These are phyloP conservation scores for Suillus tomentosus DNA, from an alignment of 768 basidiomycete species.

Conservation along the genomic window DNA sequence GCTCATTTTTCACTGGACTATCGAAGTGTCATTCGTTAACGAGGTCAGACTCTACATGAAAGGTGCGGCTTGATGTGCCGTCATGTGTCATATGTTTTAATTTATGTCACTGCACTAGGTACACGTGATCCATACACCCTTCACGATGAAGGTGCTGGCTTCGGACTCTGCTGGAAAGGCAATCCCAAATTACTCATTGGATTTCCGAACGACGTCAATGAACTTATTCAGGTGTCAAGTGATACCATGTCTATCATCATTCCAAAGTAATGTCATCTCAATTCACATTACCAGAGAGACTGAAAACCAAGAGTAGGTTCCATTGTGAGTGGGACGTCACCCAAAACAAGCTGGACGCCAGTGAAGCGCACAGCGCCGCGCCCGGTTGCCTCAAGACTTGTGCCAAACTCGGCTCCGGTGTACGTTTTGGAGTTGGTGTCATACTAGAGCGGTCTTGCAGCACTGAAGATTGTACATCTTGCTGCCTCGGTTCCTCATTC, in stretches of 20 bases:
- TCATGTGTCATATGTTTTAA: constrained; percentile 5
- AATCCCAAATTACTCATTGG: constrained; percentile 71
- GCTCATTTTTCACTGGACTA: constrained; percentile 82
- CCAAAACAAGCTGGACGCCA: neutral
- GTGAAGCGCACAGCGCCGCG: neutral
- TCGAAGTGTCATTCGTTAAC: constrained; percentile 63
- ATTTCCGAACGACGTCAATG: constrained; percentile 66
- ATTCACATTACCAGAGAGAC: neutral
- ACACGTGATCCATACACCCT: constrained; percentile 79
- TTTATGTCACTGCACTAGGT: constrained; percentile 45
- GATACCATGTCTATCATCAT: constrained; percentile 82
- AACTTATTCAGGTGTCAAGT: constrained; percentile 82
- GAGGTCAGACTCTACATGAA: constrained; percentile 85
- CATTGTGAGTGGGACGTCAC: constrained; percentile 1
- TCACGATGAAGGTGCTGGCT: constrained; percentile 76
- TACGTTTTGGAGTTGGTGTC: constrained; percentile 85
- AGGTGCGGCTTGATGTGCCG: constrained; percentile 46
- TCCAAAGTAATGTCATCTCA: constrained; percentile 59
- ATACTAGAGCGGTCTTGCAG: constrained; percentile 79
- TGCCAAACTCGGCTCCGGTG: constrained; percentile 82
- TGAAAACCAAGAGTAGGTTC: neutral
- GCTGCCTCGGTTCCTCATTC: constrained; percentile 67
- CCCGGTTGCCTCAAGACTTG: constrained; percentile 65
- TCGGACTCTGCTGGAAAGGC: constrained; percentile 83
- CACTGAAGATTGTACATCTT: constrained; percentile 61